phyloP scores from a whole-genome alignment of 176 grass and related monocot genomes.

The Hsuehochloa calcarea region DNA sequence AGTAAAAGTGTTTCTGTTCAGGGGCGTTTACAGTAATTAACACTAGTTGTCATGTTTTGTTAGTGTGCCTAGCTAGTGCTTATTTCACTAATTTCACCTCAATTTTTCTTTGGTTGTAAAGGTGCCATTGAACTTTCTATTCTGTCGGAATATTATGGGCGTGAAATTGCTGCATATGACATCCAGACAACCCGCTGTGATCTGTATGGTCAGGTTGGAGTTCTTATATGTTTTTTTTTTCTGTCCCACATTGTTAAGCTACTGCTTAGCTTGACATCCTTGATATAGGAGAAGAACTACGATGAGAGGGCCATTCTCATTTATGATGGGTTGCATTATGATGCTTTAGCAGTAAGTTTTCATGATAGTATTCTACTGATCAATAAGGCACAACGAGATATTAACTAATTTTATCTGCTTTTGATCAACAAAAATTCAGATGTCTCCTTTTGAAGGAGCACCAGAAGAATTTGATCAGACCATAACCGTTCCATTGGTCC shows the following conservation, averaged over 20 bases:
- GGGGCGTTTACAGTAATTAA: not conserved
- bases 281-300: conserved; percentile 76
- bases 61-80: not conserved
- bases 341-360: conserved; percentile 92
- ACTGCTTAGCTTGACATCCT: conserved; percentile 18
- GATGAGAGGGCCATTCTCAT: conserved; percentile 87
- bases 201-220: conserved; percentile 88
- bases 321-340: conserved; percentile 94
- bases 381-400: not conserved
- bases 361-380: not conserved
- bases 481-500: conserved; percentile 62
- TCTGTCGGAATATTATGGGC: conserved; percentile 79
- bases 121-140: conserved; percentile 94
- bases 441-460: conserved; percentile 83
- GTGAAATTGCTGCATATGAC: conserved; percentile 96
- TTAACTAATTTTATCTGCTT: conserved; percentile 14
- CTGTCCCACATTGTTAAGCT: not conserved
- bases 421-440: conserved; percentile 40
- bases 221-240: not conserved
- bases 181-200: conserved; percentile 87
- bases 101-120: conserved; percentile 32
- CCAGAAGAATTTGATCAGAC: conserved; percentile 98
- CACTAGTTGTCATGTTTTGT: not conserved
- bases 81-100: not conserved
- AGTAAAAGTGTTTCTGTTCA: not conserved